Evolutionary conservation across 108 stramenopile genomes (phyloP), one percentile per base, ranked within the genome.

Genomic region (Cyclotella kingstonii): DNA sequence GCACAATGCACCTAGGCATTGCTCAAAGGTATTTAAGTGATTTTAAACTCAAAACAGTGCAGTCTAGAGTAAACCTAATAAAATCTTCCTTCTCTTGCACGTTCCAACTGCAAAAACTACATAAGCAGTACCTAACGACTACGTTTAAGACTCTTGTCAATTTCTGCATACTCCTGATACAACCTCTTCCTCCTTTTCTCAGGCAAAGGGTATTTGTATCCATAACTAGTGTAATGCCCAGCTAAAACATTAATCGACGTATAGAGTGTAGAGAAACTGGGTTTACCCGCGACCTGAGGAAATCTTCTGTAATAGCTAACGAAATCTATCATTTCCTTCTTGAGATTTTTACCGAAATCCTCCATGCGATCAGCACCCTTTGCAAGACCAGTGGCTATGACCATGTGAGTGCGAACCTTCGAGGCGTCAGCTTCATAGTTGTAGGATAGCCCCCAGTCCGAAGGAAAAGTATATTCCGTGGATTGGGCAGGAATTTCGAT

Each of bases 291-390:
- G 38, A 97, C 90, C 70, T 93, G 85, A 39, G 88, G 79, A 75
- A 92, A 92, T 43, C 93, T 74, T 53, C 91, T 83, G 85, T 93
- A 93, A 61, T 90, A 90, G 56, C 87, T 82, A 7, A 87, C 96
- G 74, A 97, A 97, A 78, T 97, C 96, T 44, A 91, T 80, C 96
- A 97, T 97, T 83, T 97, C 95, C 83, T 95, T 95, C 79, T 95
- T 95, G 77, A 89, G 80, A 76, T 94, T 93, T 70, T 86, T 88
- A 36, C 93, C 96, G 61, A 79, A 93, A 48, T 93, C 90, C 57
- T 95, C 92, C 87, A 93, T 93, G 58, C 87, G 78, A 17, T 79
- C 78, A 29, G 94, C 66, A 33, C 94, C 94, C 90, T 95, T 95
- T 46, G 83, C 94, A 22, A 96, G 77, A 28, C 84, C 84, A 1